Evolutionary conservation across 1,284 basidiomycete species (phyloP), one percentile per base, ranked within the genome.

Genomic region (Fomes fomentarius): DNA sequence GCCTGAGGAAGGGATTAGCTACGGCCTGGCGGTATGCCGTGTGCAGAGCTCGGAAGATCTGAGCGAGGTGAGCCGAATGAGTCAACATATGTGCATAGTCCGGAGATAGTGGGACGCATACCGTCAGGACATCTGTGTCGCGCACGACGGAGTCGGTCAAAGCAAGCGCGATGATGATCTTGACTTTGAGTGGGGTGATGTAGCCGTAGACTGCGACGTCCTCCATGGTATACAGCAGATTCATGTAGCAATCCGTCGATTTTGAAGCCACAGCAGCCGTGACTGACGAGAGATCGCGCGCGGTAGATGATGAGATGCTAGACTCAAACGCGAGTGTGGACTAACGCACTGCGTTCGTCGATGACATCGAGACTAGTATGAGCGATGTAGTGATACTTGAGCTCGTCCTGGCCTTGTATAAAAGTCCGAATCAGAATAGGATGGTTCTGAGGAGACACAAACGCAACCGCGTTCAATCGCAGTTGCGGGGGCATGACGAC

Each of bases 191-290:
- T 6, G 91, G 89, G 10, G 91, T 92, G 50, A 93, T 82, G 70
- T 91, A 93, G 17, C 90, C 91, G 68, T 93, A 92, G 8, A 91
- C 89, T 2, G 88, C 89, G 37, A 89, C 82, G 62, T 92, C 90
- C 69, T 93, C 91, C 77, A 93, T 85, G 24, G 85, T 80, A 67
- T 91, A 91, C 26, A 93, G 69, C 52, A 93, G 75, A 8, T 89
- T 90, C 46, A 92, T 77, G 65, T 91, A 93, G 68, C 87, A 87
- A 37, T 92, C 89, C 4, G 75, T 76, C 17, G 79, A 72, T 69
- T 91, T 90, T 47, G 76, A 74, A 17, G 73, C 72, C 33, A 76
- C 74, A 19, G 73, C 73, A 19, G 78, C 72, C 31, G 73, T 73
- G 42, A 77, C 84, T 87, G 63, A 39, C 47, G 39, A 15, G 22